Conservation (phyloP, 177 flowering plant species). For the Vitis hybrid region DNA sequence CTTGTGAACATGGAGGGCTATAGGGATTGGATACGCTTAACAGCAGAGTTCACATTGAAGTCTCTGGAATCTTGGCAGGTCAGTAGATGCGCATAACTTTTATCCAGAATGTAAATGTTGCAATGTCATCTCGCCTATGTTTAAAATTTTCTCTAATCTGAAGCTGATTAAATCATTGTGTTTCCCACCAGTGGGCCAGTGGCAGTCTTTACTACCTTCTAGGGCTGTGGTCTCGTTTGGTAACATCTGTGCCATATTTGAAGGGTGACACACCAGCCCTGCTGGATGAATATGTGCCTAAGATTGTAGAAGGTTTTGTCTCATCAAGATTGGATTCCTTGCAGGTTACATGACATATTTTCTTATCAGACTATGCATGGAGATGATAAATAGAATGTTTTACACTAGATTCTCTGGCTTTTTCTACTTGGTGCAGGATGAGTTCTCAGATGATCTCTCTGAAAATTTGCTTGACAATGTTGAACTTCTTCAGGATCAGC, state of each 20-base stretch:
- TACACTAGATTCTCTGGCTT: background rate
- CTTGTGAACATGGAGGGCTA: conserved; percentile 6
- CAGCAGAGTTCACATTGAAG: conserved; percentile 7
- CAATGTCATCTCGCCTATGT: too few relatives aligned
- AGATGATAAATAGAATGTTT: background rate
- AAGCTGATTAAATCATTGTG: too few relatives aligned
- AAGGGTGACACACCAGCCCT: background rate
- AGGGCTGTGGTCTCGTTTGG: conserved; percentile 8
- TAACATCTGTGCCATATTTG: conserved; percentile 6
- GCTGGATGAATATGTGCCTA: background rate
- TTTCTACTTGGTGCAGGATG: conserved; percentile 1
- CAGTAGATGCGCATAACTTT: too few relatives aligned
- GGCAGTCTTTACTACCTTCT: conserved; percentile 8
- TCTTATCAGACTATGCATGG: background rate
- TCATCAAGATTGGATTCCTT: conserved; percentile 3
- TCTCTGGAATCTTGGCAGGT: conserved; percentile 8
- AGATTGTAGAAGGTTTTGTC: background rate
- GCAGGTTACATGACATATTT: background rate
- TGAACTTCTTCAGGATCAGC: conserved; percentile 8
- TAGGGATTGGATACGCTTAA: conserved; percentile 5
- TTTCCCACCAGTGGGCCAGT: conserved; percentile 3
- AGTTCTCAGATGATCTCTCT: conserved; percentile 7
- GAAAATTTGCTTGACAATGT: conserved; percentile 5
- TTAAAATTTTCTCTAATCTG: too few relatives aligned
- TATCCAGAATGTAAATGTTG: background rate